Base-by-base conservation (phyloP, 2,329 filamentous ascomycete species). In the Orbilia blumenaviensis region DNA sequence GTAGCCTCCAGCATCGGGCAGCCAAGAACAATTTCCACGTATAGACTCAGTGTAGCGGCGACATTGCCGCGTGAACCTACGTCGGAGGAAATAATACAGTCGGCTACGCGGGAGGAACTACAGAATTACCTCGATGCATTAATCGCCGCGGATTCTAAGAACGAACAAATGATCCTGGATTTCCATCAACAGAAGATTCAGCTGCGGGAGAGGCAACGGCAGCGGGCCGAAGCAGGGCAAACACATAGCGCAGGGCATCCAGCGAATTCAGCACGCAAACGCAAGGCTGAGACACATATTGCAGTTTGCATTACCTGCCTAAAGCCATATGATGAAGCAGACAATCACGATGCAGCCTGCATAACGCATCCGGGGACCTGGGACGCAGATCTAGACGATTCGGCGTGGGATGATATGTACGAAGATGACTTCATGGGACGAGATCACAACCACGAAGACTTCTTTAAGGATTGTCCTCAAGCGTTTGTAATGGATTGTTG, bases 401-500 rank as follows among this genome's bases (percentile, higher is more conserved):
- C 50, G 10, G 42, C 41, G 38, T 68, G 52, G 54, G 54, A 9
- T 2, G 66, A 61, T 34, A 42, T 50, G 8, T 38, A 34, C 2
- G 66, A 54, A 6, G 48, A 36, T 16, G 48, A 58, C 36, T 21
- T 6, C n/a, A 21, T 16, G 9, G 58, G 58, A 2, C 42, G 66
- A 14, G 41, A 61, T 36, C 29, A 14, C 1, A 44, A 69, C 14
- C 56, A 69, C 25, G 66, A 69, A 23, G 66, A 69, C n/a, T 60
- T 69, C 32, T 69, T 69, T 18, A 62, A 50, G 14, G 56, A 62
- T 50, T 5, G 12, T n/a, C 66, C 66, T 14, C 54, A 69, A 2
- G 56, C 32, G 0, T 71, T 71, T 25, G 36, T 71, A 3, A 62
- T 62, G 66, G 32, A 63, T 1, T 71, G 66, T 36, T 71, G 66